A percentile compares a stretch with the other conserved stretches of the same genome.
Conservation (phyloP, 148 eudicot species). For the Cornus suecica region DNA sequence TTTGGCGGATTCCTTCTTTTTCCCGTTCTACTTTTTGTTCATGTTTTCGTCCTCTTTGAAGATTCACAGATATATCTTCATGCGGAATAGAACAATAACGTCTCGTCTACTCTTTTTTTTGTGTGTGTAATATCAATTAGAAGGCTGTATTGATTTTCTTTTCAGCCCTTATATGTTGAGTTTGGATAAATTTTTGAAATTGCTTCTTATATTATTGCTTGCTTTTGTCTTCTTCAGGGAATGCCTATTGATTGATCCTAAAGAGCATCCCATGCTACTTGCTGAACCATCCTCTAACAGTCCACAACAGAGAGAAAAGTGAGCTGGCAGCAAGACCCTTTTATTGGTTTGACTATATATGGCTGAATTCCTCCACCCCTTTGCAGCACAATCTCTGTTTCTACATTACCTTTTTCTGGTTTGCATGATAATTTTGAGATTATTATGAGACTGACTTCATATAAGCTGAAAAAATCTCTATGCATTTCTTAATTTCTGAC, state of each 20-base stretch:
- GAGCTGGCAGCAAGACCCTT: constrained; percentile 21
- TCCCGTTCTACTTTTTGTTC: too few relatives aligned
- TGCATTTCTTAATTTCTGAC: neutral
- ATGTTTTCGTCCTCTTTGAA: too few relatives aligned
- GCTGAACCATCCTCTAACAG: constrained; percentile 87
- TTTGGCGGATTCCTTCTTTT: too few relatives aligned
- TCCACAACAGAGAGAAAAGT: constrained; percentile 97
- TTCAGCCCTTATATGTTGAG: neutral
- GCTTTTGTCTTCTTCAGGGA: constrained; percentile 48
- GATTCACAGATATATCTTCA: too few relatives aligned
- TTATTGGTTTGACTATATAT: neutral
- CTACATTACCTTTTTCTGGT: neutral
- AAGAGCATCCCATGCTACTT: constrained; percentile 95
- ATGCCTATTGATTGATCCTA: constrained; percentile 87
- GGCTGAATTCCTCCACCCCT: neutral
- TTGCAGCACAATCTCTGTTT: neutral
- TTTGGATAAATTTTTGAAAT: neutral
- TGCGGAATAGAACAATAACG: neutral
- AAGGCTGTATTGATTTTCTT: neutral
- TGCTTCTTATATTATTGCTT: constrained; percentile 4
- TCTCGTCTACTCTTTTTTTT: neutral
- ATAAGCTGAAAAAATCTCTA: neutral
- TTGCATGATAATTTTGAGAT: neutral
- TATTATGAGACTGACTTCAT: neutral
- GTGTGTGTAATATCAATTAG: neutral